These are phyloP conservation scores for Pseudopyrenochaeta lycopersici DNA, from an alignment of 2,329 filamentous ascomycete species.

Conservation along the genomic window DNA sequence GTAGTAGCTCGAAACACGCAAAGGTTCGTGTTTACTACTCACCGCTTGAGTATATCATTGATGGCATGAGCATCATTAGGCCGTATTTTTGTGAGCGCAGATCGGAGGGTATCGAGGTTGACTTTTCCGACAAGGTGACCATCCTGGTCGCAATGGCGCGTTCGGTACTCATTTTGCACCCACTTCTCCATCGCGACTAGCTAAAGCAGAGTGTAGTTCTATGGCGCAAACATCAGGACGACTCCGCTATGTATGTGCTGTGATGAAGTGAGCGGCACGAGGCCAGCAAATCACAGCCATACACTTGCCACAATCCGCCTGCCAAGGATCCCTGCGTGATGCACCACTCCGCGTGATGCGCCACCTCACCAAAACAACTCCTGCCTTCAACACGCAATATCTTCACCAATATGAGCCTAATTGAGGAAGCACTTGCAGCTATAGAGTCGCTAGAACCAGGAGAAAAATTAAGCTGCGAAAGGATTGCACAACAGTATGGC, in stretches of 20 bases:
- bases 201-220: too few species aligned
- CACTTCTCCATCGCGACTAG: background rate
- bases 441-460: slow-evolving; percentile 3
- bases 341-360: too few species aligned
- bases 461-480: slow-evolving; percentile 2
- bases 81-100: background rate
- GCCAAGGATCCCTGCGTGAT: too few species aligned
- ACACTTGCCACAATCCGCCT: too few species aligned
- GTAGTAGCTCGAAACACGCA: too few species aligned
- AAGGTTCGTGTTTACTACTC: background rate
- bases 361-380: background rate
- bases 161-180: background rate
- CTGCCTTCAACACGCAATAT: slow-evolving; percentile 5
- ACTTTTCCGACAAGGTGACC: background rate
- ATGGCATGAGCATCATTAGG: background rate
- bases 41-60: background rate
- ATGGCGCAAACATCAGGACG: too few species aligned
- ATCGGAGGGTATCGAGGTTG: background rate
- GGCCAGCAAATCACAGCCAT: too few species aligned
- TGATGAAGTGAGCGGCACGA: too few species aligned
- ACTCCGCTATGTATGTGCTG: too few species aligned
- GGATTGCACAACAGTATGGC: slow-evolving; percentile 1
- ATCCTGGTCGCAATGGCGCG: background rate
- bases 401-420: slow-evolving; percentile 7
- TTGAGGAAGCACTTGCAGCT: slow-evolving; percentile 9